Evolutionary conservation across 345 rosid species (phyloP).

Genomic region (Brassica juncea): DNA sequence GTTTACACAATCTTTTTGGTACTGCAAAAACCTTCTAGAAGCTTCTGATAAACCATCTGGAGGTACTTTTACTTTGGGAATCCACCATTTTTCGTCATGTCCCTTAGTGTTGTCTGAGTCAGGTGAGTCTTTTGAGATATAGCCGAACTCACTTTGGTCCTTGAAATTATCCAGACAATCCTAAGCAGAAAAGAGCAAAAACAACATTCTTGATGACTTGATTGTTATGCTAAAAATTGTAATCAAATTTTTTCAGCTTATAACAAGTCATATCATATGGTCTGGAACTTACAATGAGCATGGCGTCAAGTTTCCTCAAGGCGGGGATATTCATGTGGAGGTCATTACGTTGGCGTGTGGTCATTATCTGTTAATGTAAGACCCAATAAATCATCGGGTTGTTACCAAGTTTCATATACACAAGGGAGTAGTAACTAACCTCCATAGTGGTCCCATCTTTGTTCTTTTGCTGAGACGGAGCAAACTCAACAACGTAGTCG

Average conservation of each 20-base stretch:
- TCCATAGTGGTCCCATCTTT: constrained; percentile 62
- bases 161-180: constrained; percentile 82
- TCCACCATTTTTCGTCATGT: constrained; percentile 93
- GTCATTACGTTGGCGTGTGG: constrained; percentile 69
- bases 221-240: not conserved
- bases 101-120: constrained; percentile 57
- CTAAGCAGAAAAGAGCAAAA: constrained; percentile 42
- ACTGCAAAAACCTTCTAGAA: constrained; percentile 69
- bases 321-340: constrained; percentile 88
- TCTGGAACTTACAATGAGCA: constrained; percentile 65
- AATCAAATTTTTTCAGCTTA: not conserved
- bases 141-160: constrained; percentile 75
- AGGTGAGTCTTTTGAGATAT: constrained; percentile 68
- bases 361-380: constrained; percentile 58
- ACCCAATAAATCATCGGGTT: not conserved
- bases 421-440: constrained; percentile 38
- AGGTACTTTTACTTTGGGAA: constrained; percentile 79
- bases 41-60: constrained; percentile 70
- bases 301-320: constrained; percentile 76
- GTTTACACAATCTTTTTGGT: constrained; percentile 81
- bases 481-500: constrained; percentile 66
- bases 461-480: constrained; percentile 60
- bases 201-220: not conserved
- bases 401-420: not conserved
- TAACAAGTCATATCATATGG: not conserved